phyloP scores from a whole-genome alignment of 2,329 filamentous ascomycete species.

The Trichoderma polysporum region DNA sequence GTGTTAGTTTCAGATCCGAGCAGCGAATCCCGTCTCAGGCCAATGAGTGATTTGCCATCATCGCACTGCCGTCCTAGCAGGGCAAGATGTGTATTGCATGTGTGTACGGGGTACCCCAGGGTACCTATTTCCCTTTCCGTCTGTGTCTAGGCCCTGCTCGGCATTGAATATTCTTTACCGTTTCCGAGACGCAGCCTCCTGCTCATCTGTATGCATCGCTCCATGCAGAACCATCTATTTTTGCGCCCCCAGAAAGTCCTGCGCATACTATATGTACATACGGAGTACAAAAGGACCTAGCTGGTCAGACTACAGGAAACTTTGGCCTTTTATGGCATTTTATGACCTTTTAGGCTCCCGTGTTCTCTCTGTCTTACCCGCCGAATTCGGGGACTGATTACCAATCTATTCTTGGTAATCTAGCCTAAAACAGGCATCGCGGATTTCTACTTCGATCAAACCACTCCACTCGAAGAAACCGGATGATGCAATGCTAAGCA shows the following conservation, averaged over 20 bases:
- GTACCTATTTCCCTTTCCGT: not conserved
- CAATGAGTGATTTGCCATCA: not conserved
- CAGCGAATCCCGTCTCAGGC: not conserved
- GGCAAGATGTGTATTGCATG: too few species aligned
- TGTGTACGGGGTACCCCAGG: too few species aligned
- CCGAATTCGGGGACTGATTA: conserved; percentile 1
- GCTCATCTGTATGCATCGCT: not conserved
- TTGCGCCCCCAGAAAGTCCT: not conserved
- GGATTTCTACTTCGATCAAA: not conserved
- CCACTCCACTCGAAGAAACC: not conserved
- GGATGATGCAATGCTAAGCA: not conserved
- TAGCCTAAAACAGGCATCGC: not conserved
- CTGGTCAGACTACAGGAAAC: not conserved
- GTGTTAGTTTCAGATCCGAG: not conserved
- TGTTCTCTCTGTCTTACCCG: not conserved
- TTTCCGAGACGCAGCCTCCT: not conserved
- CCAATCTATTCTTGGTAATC: not conserved
- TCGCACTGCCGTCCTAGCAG: not conserved
- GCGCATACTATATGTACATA: not conserved
- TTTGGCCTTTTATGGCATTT: not conserved
- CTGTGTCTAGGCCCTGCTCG: not conserved
- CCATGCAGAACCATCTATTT: not conserved
- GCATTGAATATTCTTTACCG: not conserved
- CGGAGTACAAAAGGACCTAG: not conserved
- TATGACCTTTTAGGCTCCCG: not conserved